Percentiles rank a stretch among this genome's conserved stretches.
Evolutionary conservation across 768 basidiomycete species (phyloP).

Genomic region (Neoboletus subvelutipes): DNA sequence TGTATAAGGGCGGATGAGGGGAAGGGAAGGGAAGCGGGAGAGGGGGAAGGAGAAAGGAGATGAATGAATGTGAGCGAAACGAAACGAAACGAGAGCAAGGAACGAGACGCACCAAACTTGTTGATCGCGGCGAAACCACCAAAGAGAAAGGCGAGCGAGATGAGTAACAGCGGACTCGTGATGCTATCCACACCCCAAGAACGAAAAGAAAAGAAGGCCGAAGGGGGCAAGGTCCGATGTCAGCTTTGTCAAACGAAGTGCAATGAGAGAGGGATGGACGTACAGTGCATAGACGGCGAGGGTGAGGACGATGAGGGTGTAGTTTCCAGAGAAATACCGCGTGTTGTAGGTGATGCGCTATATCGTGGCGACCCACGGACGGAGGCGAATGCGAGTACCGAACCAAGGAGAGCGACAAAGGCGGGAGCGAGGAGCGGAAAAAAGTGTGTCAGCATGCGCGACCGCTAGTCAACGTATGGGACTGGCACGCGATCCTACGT

Average conservation of each 20-base stretch:
- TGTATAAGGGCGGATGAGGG: not conserved
- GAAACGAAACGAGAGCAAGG: not conserved
- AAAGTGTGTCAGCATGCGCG: not conserved
- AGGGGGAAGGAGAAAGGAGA: no score
- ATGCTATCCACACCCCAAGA: conserved; percentile 44
- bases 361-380: not conserved
- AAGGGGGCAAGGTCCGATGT: not conserved
- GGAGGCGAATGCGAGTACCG: no score
- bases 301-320: conserved; percentile 71
- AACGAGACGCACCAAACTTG: conserved; percentile 64
- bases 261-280: conserved; percentile 24
- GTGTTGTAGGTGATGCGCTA: conserved; percentile 96
- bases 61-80: not conserved
- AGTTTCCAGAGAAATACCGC: conserved; percentile 90
- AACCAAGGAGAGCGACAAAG: no score
- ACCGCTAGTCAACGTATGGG: not conserved
- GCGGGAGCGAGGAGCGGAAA: not conserved
- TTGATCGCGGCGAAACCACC: conserved; percentile 91
- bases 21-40: not conserved
- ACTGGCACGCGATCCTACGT: conserved; percentile 26
- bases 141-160: conserved; percentile 84
- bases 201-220: not conserved
- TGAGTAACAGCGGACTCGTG: conserved; percentile 77
- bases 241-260: not conserved
- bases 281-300: conserved; percentile 89